Evolutionary conservation across 2,329 filamentous ascomycete species (phyloP).

Genomic region (Diaporthe citri): DNA sequence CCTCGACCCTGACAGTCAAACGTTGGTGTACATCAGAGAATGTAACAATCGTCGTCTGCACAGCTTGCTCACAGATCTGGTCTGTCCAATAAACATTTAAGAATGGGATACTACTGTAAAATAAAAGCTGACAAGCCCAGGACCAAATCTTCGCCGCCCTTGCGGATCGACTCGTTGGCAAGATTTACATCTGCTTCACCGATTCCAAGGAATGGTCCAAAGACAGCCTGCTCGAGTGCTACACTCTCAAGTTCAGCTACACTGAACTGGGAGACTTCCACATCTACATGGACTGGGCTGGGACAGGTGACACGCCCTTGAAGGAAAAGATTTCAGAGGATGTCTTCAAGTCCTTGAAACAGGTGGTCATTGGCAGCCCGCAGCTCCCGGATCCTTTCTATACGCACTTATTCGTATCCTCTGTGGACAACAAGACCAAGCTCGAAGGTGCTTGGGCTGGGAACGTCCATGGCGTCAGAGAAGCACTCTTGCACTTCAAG

Average conservation of each 20-base stretch:
- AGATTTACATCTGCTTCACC: conserved; percentile 30
- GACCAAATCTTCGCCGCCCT: conserved; percentile 19
- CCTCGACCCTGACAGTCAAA: background rate
- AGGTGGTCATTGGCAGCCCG: background rate
- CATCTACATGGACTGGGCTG: conserved; percentile 23
- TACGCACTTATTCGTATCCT: conserved; percentile 25
- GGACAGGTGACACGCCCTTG: background rate
- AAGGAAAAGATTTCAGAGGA: background rate
- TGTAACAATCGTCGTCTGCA: conserved; percentile 6
- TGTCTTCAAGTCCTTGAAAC: background rate
- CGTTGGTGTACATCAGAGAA: conserved; percentile 15
- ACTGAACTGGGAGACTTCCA: background rate
- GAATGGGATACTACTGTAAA: background rate
- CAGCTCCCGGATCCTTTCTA: conserved; percentile 30
- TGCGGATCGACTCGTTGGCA: conserved; percentile 19
- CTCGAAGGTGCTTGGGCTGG: background rate
- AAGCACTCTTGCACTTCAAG: conserved; percentile 5
- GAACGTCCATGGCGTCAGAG: background rate
- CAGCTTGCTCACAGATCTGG: conserved; percentile 18
- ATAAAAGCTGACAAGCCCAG: background rate
- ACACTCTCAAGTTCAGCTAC: conserved; percentile 34
- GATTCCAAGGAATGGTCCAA: conserved; percentile 19
- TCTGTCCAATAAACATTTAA: background rate
- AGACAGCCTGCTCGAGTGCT: conserved; percentile 31
- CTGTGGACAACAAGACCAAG: background rate